phyloP scores from a whole-genome alignment of 2,329 filamentous ascomycete species.

The Akanthomyces lecanii region DNA sequence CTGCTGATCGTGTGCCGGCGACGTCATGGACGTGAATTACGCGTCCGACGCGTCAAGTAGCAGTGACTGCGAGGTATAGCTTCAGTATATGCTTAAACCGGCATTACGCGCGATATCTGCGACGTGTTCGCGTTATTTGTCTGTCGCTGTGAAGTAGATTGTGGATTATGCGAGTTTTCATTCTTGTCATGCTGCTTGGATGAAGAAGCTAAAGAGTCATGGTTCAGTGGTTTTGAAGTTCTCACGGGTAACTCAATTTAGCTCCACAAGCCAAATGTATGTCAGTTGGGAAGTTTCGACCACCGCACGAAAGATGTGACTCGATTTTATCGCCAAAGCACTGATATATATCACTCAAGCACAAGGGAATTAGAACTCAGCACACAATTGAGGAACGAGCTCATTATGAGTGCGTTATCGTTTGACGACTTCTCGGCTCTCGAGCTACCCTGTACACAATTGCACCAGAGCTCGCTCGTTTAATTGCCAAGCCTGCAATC shows the following conservation, averaged over 20 bases:
- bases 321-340: not conserved
- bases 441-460: not conserved
- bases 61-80: not conserved
- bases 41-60: slow-evolving; percentile 14
- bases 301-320: no score
- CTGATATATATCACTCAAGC: not conserved
- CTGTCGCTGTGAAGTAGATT: not conserved
- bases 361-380: not conserved
- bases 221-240: not conserved
- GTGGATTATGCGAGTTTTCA: not conserved
- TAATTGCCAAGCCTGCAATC: not conserved
- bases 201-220: no score
- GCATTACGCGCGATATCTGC: not conserved
- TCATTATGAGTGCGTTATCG: not conserved
- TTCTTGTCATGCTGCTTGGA: not conserved
- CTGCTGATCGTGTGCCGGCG: slow-evolving; percentile 13
- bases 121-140: not conserved
- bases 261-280: no score
- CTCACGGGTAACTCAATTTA: no score
- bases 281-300: no score
- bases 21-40: slow-evolving; percentile 8
- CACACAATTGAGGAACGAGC: not conserved
- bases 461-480: not conserved
- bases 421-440: not conserved
- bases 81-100: not conserved